Evolutionary conservation across 176 grass and related monocot species (phyloP), one percentile per base, ranked within the genome.

Genomic region (Saccharum spontaneum): DNA sequence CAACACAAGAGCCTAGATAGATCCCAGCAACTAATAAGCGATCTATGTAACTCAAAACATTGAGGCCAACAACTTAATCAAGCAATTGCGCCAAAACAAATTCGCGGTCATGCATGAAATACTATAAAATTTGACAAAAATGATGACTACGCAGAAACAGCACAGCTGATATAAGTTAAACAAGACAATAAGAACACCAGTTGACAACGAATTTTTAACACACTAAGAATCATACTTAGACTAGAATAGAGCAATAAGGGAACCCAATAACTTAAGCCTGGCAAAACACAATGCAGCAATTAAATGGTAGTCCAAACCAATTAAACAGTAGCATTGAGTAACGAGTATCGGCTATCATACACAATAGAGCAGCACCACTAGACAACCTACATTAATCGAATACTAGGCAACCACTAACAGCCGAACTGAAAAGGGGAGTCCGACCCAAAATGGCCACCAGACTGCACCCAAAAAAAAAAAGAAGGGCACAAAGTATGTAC

Each of bases 321-420:
- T 16, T 73, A 41, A 86, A 86, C 78, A 78, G 54, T 82, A 82
- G 23, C 57, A 45, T 69, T 60, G 62, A 69, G 45, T 49, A 66
- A 50, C 31, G 62, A 69, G 46, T 62, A 67, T 79, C 57, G 4
- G 24, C 24, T n/a, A 75, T 33, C 20, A 52, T 9, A 66, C 18
- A 62, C 2, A 20, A 84, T 34, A 39, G 76, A 76, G 79, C 4
- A 74, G 59, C 40, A 52, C 17, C 14, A 15, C 12, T 31, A 16
- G 69, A 67, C 49, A 69, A 71, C 41, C 75, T 67, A 31, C 80
- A 90, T 84, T 84, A 84, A 22, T 54, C 48, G 31, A 72, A 45
- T 41, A 55, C 41, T 63, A 84, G n/a, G 10, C 49, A 52, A 1
- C 49, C 49, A 52, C 49, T 52, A 52, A 52, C 49, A 52, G 46